Percentiles rank a stretch among this genome's conserved stretches.
These are phyloP conservation scores for Pyrus bretschneideri DNA, from an alignment of 306 rosid species.

Conservation along the genomic window DNA sequence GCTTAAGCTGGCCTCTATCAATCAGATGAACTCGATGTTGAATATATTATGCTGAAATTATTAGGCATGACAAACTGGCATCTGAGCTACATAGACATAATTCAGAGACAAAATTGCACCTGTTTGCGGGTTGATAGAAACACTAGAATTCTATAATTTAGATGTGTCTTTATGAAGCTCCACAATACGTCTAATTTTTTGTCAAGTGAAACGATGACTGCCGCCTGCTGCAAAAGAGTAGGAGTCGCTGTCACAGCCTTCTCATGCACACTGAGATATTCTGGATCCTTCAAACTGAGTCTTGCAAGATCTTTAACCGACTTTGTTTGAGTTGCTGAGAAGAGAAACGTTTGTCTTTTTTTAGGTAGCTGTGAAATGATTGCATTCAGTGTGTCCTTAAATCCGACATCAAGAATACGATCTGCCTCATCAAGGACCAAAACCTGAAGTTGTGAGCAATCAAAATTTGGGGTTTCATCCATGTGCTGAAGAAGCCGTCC, in stretches of 20 bases:
- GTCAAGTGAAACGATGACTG: conserved; percentile 66
- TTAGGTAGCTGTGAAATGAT: conserved; percentile 85
- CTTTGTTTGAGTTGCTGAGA: conserved; percentile 93
- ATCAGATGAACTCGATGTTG: neutral
- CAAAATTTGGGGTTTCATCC: conserved; percentile 93
- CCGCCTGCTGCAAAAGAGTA: conserved; percentile 63
- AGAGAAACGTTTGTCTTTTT: conserved; percentile 78
- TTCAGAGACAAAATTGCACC: conserved; percentile 27
- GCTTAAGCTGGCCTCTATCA: neutral
- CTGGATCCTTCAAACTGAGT: conserved; percentile 94
- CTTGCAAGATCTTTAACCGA: conserved; percentile 84
- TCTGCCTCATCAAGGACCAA: conserved; percentile 95
- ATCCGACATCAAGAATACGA: conserved; percentile 76
- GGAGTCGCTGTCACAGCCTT: conserved; percentile 84
- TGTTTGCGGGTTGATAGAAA: conserved; percentile 87
- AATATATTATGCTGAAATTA: neutral
- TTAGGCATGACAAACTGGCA: neutral
- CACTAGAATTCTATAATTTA: conserved; percentile 66
- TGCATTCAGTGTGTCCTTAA: conserved; percentile 69
- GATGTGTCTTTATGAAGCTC: conserved; percentile 90
- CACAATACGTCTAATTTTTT: conserved; percentile 80
- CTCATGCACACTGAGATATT: conserved; percentile 86
- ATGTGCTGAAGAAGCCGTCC: conserved; percentile 93
- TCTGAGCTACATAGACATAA: neutral
- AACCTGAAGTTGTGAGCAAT: conserved; percentile 82